Evolutionary conservation across 176 grass and related monocot genomes (phyloP), one percentile per base, ranked within the genome.

Genomic region (Cenchrus americanus): DNA sequence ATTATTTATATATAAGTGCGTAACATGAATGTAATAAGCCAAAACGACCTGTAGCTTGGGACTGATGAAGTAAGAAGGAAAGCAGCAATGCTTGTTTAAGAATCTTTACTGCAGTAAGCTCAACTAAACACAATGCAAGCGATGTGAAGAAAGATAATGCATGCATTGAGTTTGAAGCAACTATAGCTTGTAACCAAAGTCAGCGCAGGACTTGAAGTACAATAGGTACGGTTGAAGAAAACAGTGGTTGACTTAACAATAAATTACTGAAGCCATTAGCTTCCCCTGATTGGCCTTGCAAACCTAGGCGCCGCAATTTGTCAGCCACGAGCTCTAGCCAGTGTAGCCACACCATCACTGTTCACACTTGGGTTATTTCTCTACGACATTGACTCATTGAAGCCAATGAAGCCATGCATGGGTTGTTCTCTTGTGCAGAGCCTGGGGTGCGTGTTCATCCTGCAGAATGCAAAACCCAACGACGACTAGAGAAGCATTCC

Each of bases 151-250:
- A 61, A 61, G 2, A 61, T n/a, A 12, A 61, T n/a, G 23, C 58
- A 24, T 40, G 30, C 15, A 40, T 40, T 40, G 32, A 30, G 2
- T 9, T n/a, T n/a, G 41, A 69, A 69, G 40, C 50, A 75, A 57
- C 50, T 10, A 40, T 30, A 37, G 26, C 34, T 34, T 14, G 34
- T 54, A 55, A n/a, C 72, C 72, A 21, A 55, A 75, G 72, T 75
- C 27, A 75, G 50, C 5, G 72, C 27, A 57, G 17, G 27, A n/a
- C 51, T 37, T 57, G 2, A 75, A 13, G 72, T 76, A 76, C 72
- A 55, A 40, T 14, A 75, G 26, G 73, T 59, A 76, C 73, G 17
- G 30, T 34, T 41, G 18, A 58, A 42, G 53, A 37, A 75, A 75
- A 55, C 30, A 73, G 0, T 0, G 19, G 18, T 23, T 75, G 50